These are phyloP conservation scores for Akanthomyces dipterigenus DNA, from an alignment of 2,329 filamentous ascomycete species.

Conservation along the genomic window DNA sequence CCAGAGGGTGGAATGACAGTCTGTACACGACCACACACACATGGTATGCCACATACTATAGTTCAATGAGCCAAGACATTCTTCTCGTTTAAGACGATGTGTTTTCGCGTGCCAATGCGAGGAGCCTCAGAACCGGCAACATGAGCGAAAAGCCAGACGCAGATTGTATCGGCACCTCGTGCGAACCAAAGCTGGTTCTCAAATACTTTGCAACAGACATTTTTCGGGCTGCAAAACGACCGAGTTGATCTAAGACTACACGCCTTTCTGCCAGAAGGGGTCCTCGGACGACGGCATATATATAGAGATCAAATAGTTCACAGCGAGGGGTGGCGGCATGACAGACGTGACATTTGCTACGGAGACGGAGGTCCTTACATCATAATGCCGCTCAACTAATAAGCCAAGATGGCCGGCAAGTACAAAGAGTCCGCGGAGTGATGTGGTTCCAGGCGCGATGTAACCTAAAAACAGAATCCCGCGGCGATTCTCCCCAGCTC, in stretches of 20 bases:
- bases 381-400: neutral
- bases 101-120: neutral
- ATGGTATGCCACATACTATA: neutral
- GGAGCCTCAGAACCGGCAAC: neutral
- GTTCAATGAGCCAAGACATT: neutral
- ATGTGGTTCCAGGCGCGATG: neutral
- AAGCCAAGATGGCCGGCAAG: neutral
- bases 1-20: constrained; percentile 20
- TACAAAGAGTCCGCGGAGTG: neutral
- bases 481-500: neutral
- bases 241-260: no score
- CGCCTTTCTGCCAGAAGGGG: no score
- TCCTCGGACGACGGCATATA: no score
- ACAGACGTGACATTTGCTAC: neutral
- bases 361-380: neutral
- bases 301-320: no score
- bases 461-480: neutral
- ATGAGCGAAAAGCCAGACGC: neutral
- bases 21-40: neutral
- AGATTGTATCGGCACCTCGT: neutral
- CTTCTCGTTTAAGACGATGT: no score
- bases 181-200: neutral
- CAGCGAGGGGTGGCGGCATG: neutral
- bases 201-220: neutral
- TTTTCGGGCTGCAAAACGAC: neutral